Base-by-base conservation (phyloP, 78 protist genomes). In the Guillardia theta region DNA sequence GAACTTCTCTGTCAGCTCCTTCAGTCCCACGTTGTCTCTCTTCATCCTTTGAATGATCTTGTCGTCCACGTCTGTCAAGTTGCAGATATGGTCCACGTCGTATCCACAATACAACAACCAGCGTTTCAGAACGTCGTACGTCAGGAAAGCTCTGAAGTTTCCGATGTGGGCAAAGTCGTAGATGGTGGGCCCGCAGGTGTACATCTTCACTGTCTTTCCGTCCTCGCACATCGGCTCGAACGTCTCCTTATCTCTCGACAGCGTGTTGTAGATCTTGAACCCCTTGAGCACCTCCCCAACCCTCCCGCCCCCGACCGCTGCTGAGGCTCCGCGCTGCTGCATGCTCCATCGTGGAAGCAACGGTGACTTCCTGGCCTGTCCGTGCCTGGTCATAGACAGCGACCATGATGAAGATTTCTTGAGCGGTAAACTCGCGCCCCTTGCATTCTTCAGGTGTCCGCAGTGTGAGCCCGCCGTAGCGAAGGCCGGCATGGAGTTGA, bases 11-110 rank as follows among this genome's bases (percentile, higher is more conserved):
- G 96, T 22, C 76, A 93, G 53, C 3, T 44, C 92, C 92, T 22
- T 21, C 30, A 47, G 92, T 22, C 39, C 53, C 46, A 21, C 92
- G 8, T 39, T 21, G 64, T 87, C 92, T 21, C 64, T 36, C 92
- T 47, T n/a, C 92, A 53, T 58, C 41, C 50, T 33, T 10, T 83
- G 80, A 47, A 93, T 94, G 54, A 94, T 95, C 93, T 95, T 95
- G 88, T 95, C 96, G 88, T 95, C 96, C 45, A 95, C 45, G 80
- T 95, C 94, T 33, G 96, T 95, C 43, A 95, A 8, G 64, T 95
- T 95, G 87, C 64, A 39, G 24, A 87, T 94, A 70, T 64, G 88
- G 36, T 90, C 92, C 5, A 95, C 96, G 4, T 95, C 80, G 58
- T 54, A 95, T 21, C 83, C 54, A 64, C 92, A 92, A 64, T 92